Base-by-base conservation (phyloP, 345 rosid genomes). In the Brassica rapa region DNA sequence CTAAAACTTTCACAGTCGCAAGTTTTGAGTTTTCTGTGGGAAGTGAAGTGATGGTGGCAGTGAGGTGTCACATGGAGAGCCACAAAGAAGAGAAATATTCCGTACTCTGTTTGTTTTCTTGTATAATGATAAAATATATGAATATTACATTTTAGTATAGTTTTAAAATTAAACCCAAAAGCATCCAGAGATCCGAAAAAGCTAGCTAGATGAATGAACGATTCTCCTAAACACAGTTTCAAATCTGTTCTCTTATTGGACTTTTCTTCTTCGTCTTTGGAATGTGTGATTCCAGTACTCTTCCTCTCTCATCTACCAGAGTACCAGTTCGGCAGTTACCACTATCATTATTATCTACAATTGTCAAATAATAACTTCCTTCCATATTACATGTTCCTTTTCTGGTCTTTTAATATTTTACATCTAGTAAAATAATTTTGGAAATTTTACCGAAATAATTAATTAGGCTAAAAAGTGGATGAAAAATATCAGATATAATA, bases 51-150 rank as follows among this genome's bases (percentile, higher is more conserved):
- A 82, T 82, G 87, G 78, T 53, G 86, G 59, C 91, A 88, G 90
- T 24, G 82, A 83, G 80, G 83, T 86, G 83, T 86, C 94, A 87
- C 94, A 86, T 88, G 94, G 87, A 85, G 72, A 81, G 72, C 37
- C 72, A 75, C 83, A 81, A 73, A 73, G 78, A 75, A 62, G 74
- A 61, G 76, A 65, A 51, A 73, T 66, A 72, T 67, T 80, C 71
- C 57, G 77, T 84, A 84, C 68, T 65, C 21, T 56, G n/a, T 71
- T 78, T 78, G 81, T 78, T 71, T 72, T 70, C 55, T 72, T 67
- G 57, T 72, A 29, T 72, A 32, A 49, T 80, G 85, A 83, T 82
- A 83, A 85, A 12, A 77, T 53, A 59, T 67, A 33, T 72, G 51
- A 49, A 49, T 74, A 53, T 74, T 24, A 73, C 39, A 72, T 79